Conservation (phyloP, 2,329 filamentous ascomycete genomes). For the Periconia sp. region DNA sequence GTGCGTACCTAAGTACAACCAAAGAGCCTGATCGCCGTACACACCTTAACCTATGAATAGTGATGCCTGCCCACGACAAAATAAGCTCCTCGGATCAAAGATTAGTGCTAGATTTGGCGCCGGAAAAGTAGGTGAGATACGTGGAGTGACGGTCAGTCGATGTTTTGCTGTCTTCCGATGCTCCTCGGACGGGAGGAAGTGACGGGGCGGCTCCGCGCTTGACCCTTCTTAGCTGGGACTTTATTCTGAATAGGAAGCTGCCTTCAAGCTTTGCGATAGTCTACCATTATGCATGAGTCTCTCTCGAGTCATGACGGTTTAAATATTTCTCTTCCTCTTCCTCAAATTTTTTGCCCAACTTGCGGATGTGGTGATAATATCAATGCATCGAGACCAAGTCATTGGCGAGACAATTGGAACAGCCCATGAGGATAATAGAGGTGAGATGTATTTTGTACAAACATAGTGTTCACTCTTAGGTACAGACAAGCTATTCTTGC, state of each 20-base stretch:
- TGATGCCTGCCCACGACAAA: background rate
- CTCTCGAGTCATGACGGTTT: too few species aligned
- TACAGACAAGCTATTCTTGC: too few species aligned
- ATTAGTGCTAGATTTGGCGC: slow-evolving; percentile 5
- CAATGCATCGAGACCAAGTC: too few species aligned
- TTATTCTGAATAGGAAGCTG: background rate
- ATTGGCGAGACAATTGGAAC: too few species aligned
- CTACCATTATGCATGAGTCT: background rate
- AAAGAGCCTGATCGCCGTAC: background rate
- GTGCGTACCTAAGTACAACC: too few species aligned
- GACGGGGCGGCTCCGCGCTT: slow-evolving; percentile 2
- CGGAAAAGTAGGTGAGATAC: slow-evolving; percentile 17
- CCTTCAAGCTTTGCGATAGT: background rate
- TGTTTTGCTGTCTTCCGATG: slow-evolving; percentile 32
- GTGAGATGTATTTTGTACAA: too few species aligned
- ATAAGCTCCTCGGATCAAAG: slow-evolving; percentile 9
- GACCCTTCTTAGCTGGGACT: slow-evolving; percentile 8
- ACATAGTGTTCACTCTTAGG: too few species aligned
- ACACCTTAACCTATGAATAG: background rate
- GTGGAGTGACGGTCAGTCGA: slow-evolving; percentile 5
- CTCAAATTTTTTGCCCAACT: too few species aligned
- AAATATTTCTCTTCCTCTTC: too few species aligned
- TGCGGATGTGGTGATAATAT: too few species aligned
- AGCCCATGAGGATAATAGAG: too few species aligned
- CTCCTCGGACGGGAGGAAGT: slow-evolving; percentile 26